Conservation (phyloP, 208 protist genomes). For the Trypanosoma lewisi region DNA sequence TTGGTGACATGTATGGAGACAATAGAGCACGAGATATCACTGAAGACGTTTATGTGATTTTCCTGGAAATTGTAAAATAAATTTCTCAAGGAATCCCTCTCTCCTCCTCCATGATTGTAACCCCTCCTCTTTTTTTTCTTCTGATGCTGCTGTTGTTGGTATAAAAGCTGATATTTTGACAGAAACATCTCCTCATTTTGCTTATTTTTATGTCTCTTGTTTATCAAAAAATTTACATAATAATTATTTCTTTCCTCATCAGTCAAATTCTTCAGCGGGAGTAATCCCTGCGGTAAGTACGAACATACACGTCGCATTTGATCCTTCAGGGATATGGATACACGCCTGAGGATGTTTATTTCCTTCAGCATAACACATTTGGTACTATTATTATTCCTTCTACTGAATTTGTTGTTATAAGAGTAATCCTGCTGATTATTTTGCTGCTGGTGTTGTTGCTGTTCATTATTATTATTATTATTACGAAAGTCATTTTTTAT, state of each 20-base stretch:
- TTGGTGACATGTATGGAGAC: slow-evolving; percentile 7
- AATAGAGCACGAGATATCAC: slow-evolving; percentile 7
- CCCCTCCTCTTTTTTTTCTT: too few relatives aligned
- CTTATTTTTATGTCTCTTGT: neutral
- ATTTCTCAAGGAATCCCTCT: neutral
- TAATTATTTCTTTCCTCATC: neutral
- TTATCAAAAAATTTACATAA: neutral
- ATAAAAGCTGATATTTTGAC: too few relatives aligned
- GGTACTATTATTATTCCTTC: neutral
- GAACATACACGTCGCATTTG: slow-evolving; percentile 9
- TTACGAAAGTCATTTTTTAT: too few relatives aligned
- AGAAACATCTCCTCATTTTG: too few relatives aligned
- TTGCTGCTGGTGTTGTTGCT: neutral
- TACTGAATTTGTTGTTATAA: neutral
- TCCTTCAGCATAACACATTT: neutral
- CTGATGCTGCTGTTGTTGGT: too few relatives aligned
- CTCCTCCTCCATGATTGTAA: too few relatives aligned
- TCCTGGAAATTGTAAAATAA: neutral
- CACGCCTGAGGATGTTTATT: neutral
- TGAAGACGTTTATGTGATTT: slow-evolving; percentile 17
- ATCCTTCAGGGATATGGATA: slow-evolving; percentile 3
- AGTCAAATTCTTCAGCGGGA: neutral
- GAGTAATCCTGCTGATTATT: neutral
- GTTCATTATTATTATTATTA: neutral
- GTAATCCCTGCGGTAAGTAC: slow-evolving; percentile 8